Evolutionary conservation across 2,329 filamentous ascomycete genomes (phyloP).

Genomic region (Huntiella savannae): DNA sequence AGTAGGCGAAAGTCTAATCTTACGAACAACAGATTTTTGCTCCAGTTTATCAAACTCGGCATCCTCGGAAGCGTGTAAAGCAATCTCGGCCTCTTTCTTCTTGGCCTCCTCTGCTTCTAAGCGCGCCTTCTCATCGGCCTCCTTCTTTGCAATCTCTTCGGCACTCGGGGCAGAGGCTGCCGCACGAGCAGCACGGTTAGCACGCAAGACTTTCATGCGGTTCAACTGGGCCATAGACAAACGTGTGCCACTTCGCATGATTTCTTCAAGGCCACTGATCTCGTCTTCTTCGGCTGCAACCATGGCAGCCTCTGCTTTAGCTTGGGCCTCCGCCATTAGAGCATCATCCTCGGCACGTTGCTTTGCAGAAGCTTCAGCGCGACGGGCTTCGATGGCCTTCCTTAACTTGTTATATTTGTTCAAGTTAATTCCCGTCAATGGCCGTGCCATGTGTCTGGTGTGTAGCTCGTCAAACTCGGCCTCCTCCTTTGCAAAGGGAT

Average conservation of each 20-base stretch:
- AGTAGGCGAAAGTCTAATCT: background rate
- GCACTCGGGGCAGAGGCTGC: conserved; percentile 15
- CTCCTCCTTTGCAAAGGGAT: conserved; percentile 23
- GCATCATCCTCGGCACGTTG: conserved; percentile 4
- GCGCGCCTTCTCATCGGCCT: background rate
- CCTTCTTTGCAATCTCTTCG: background rate
- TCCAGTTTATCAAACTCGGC: conserved; percentile 4
- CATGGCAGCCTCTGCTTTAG: conserved; percentile 17
- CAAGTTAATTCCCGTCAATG: conserved; percentile 8
- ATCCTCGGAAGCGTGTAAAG: conserved; percentile 1
- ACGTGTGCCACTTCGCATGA: background rate
- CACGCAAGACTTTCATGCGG: conserved; percentile 9
- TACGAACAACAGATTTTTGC: background rate
- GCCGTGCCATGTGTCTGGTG: conserved; percentile 20
- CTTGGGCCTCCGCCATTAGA: conserved; percentile 1
- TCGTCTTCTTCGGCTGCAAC: conserved; percentile 12
- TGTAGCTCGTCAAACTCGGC: conserved; percentile 35
- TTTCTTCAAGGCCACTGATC: background rate
- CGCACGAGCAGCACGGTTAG: conserved; percentile 18
- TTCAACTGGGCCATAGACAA: background rate
- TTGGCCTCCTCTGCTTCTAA: conserved; percentile 1
- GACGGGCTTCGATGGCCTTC: conserved; percentile 2
- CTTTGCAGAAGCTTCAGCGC: conserved; percentile 3
- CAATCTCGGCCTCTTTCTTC: conserved; percentile 1
- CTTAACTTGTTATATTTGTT: conserved; percentile 9